Base-by-base conservation (phyloP, 2,329 filamentous ascomycete genomes). In the Xylaria sp. region DNA sequence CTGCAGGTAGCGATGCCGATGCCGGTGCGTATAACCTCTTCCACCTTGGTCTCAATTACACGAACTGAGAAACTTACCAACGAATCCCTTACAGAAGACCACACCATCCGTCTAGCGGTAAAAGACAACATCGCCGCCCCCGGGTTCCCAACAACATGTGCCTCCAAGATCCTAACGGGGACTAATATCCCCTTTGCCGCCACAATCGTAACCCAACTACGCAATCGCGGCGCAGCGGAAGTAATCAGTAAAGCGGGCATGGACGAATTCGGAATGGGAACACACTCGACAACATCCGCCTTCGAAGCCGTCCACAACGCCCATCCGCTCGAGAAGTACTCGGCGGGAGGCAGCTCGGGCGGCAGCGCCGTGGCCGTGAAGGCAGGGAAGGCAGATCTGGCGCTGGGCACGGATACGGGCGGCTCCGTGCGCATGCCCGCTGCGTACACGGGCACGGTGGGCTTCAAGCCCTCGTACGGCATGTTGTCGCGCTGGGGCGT, bases 261-360 rank as follows among this genome's bases (percentile, higher is more conserved):
- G 84, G 96, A 98, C 81, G 96, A 97, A 78, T 97, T 97, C 78
- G 94, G 94, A 33, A 97, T 97, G 94, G 94, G 94, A 2, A 97
- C 93, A 9, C 91, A 97, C 77, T 92, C 90, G 1, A 86, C 85
- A 23, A 82, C 90, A 75, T 94, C 93, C 0, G 81, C 84, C 63
- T 89, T 90, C 74, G 92, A 92, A 1, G 78, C 88, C 0, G 92
- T 95, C 4, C 82, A 79, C 61, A 89, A 87, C 69, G 83, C 81
- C 7, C 79, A 83, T 61, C 81, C 76, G 0, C 68, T 77, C 1
- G 69, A 74, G 17, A 64, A 57, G 20, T 75, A 75, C 31, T 96
- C 93, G 0, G 91, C 92, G 0, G 94, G 94, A 44, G 94, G 94
- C 36, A 97, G 94, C 79, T 98, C 95, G 3, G 96, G 96, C 49